These are phyloP conservation scores for Geotrichum aggregatum DNA, from an alignment of 1,139 yeast species.

Conservation along the genomic window DNA sequence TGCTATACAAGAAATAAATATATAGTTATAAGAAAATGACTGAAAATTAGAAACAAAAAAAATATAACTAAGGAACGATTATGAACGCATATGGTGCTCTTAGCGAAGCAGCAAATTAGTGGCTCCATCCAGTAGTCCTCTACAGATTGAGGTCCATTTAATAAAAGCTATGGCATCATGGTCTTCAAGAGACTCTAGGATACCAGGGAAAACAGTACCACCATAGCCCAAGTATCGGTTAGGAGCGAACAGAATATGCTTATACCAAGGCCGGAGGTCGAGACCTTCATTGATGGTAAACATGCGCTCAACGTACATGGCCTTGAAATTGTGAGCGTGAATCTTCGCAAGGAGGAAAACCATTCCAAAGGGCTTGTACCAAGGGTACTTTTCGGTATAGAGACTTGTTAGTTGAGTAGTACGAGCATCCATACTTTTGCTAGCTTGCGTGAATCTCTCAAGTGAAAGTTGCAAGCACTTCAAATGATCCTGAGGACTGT, in stretches of 20 bases:
- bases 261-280: conserved; percentile 73
- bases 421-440: conserved; percentile 33
- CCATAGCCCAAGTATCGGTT: conserved; percentile 85
- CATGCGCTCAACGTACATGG: conserved; percentile 50
- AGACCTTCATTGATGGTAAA: conserved; percentile 65
- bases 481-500: conserved; percentile 25
- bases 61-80: not conserved
- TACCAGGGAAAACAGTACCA: conserved; percentile 76
- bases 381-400: conserved; percentile 31
- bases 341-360: conserved; percentile 30
- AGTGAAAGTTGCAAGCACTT: conserved; percentile 30
- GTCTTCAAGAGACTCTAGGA: conserved; percentile 77
- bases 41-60: not conserved
- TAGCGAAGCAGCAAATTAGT: not conserved
- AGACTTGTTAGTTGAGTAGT: conserved; percentile 30
- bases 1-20: not conserved
- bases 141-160: conserved; percentile 9
- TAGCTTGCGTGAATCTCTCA: conserved; percentile 23
- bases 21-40: not conserved
- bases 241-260: conserved; percentile 77
- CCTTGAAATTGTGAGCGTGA: conserved; percentile 37
- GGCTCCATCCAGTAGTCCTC: conserved; percentile 4
- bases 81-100: not conserved
- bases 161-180: conserved; percentile 3
- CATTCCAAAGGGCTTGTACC: conserved; percentile 34